Percentiles rank a stretch among this genome's conserved stretches.
phyloP scores from a whole-genome alignment of 371 early-diverging fungal species.

The Choanephora cucurbitarum region DNA sequence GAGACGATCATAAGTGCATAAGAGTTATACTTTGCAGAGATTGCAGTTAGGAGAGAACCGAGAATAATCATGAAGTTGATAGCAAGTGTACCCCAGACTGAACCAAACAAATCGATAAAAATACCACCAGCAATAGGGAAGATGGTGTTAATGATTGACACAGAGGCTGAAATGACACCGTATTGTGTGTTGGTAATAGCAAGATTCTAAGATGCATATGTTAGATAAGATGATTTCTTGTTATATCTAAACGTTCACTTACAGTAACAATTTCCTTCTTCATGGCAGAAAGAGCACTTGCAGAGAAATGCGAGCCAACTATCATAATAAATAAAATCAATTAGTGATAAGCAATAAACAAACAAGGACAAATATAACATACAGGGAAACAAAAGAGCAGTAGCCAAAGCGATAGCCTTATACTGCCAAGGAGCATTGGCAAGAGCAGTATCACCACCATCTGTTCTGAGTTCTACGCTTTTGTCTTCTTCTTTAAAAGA shows the following conservation, averaged over 20 bases:
- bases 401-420: conserved; percentile 31
- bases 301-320: conserved; percentile 47
- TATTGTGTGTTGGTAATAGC: conserved; percentile 69
- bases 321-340: background rate
- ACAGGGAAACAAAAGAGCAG: conserved; percentile 35
- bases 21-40: conserved; percentile 55
- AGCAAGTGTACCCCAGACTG: conserved; percentile 58
- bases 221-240: conserved; percentile 32
- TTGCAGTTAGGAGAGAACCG: conserved; percentile 61
- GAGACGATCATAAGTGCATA: conserved; percentile 62
- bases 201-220: conserved; percentile 25
- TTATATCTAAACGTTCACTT: conserved; percentile 9
- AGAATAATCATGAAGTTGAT: conserved; percentile 59
- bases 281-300: conserved; percentile 46
- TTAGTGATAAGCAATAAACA: background rate
- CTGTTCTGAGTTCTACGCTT: conserved; percentile 6
- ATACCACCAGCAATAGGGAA: conserved; percentile 69
- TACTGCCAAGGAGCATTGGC: conserved; percentile 41
- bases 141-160: conserved; percentile 69
- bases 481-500: conserved; percentile 6
- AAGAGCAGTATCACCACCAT: conserved; percentile 31
- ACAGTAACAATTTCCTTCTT: conserved; percentile 33
- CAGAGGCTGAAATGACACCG: conserved; percentile 70
- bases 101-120: conserved; percentile 70
- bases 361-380: background rate